Base-by-base conservation (phyloP, 2,329 filamentous ascomycete species). In the Calonectria naviculata region DNA sequence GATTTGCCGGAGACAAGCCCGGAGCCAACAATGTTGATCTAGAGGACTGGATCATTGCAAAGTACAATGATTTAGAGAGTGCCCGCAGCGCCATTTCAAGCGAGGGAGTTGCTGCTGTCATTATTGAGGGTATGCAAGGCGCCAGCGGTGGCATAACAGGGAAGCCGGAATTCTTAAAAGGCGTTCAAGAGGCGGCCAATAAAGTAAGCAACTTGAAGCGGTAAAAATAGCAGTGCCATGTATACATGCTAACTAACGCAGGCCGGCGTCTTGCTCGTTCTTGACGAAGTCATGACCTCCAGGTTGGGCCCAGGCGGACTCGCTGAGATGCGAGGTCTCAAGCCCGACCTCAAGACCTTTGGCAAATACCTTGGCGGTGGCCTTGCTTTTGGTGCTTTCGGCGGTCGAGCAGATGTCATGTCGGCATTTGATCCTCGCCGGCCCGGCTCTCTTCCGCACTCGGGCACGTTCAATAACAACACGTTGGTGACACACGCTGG, bases 211-310 rank as follows among this genome's bases (percentile, higher is more conserved):
- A 19, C 4, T 6, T 41, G 10, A 10, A 31, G 24, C 31, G 4
- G 15, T 6, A 10, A 24, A 24, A 7, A 15, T 8, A 49, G 13
- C 10, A 1, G 7, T n/a, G 19, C 13, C n/a, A n/a, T 29, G 4
- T 26, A 12, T n/a, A 9, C 24, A 1, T 15, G 19, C 36, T 73
- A 26, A 75, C 49, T 21, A 28, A 17, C 15, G 8, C 21, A 86
- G 76, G 80, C 84, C 0, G 88, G 87, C 2, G 89, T 89, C 0
- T 69, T 94, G 1, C 87, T 94, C 73, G 90, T 94, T 41, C 83
- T 93, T 17, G 93, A 94, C 78, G 93, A 94, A 81, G 92, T 94
- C 7, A 92, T 93, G 88, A 93, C 92, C 0, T 92, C 89, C 4
- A 86, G 92, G 2, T 81, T 93, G 31, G 78, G 77, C 4, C 83